Percentiles rank a stretch among this genome's conserved stretches.
Evolutionary conservation across 768 basidiomycete genomes (phyloP).

Genomic region (Holtermanniella nyarrowii): DNA sequence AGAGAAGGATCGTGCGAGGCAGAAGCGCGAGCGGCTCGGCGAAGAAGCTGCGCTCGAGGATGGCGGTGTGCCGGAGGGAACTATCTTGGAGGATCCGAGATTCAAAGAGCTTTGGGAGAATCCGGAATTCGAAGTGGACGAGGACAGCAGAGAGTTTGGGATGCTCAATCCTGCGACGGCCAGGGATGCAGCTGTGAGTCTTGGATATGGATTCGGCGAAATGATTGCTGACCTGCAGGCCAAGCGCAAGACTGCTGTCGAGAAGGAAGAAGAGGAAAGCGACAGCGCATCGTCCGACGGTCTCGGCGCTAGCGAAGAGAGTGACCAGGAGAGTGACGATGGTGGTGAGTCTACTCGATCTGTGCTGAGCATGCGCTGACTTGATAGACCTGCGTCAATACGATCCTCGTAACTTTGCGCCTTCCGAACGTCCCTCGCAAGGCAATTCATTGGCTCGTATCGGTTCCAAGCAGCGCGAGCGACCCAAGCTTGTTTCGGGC

Average conservation of each 20-base stretch:
- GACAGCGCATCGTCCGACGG: slow-evolving; percentile 46
- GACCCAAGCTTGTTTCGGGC: slow-evolving; percentile 6
- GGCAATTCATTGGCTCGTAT: slow-evolving; percentile 4
- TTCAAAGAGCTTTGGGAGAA: slow-evolving; percentile 86
- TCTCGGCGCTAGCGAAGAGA: slow-evolving; percentile 26
- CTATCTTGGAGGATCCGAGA: slow-evolving; percentile 57
- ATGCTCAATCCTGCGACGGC: slow-evolving; percentile 75
- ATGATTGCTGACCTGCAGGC: slow-evolving; percentile 7
- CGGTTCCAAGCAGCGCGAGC: slow-evolving; percentile 3
- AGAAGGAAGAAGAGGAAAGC: slow-evolving; percentile 81
- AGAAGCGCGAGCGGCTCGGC: slow-evolving; percentile 35
- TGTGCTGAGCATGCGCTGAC: background rate
- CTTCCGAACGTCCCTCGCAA: slow-evolving; percentile 2
- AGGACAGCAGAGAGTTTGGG: slow-evolving; percentile 75
- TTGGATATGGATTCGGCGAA: slow-evolving; percentile 3
- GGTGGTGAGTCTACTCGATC: slow-evolving; percentile 8
- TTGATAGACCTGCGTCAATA: slow-evolving; percentile 29
- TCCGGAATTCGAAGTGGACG: slow-evolving; percentile 84
- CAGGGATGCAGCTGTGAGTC: background rate
- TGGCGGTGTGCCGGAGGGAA: slow-evolving; percentile 44
- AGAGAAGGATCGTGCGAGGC: slow-evolving; percentile 49
- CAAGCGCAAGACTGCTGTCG: slow-evolving; percentile 63
- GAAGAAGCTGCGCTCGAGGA: slow-evolving; percentile 44
- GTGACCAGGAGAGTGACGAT: slow-evolving; percentile 18
- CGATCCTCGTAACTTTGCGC: slow-evolving; percentile 29